A percentile compares a stretch with the other conserved stretches of the same genome.
These are phyloP conservation scores for Eucalyptus rudis DNA, from an alignment of 345 rosid genomes.

Conservation along the genomic window DNA sequence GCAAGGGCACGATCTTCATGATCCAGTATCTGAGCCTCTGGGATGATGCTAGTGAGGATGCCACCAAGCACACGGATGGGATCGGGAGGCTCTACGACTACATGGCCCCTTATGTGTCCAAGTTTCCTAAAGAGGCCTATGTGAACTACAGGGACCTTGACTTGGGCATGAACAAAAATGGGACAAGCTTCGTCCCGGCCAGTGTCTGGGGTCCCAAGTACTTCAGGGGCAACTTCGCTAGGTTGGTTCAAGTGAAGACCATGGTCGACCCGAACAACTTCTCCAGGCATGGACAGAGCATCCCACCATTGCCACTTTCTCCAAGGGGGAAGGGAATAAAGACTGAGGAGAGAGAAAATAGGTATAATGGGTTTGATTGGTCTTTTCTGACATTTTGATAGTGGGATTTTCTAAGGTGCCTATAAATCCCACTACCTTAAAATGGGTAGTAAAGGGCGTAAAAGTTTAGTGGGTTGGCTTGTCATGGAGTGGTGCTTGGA, in stretches of 20 bases:
- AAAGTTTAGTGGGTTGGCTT: not conserved
- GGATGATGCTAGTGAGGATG: slow-evolving; percentile 15
- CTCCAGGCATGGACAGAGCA: slow-evolving; percentile 50
- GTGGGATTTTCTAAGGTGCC: not conserved
- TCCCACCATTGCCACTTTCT: slow-evolving; percentile 11
- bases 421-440: not conserved
- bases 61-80: slow-evolving; percentile 28
- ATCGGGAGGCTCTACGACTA: slow-evolving; percentile 26
- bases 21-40: slow-evolving; percentile 14
- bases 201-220: slow-evolving; percentile 32
- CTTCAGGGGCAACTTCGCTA: slow-evolving; percentile 32
- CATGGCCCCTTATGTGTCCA: slow-evolving; percentile 40
- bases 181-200: slow-evolving; percentile 14
- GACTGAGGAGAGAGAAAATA: not conserved
- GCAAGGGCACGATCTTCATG: slow-evolving; percentile 16
- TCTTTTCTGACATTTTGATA: not conserved
- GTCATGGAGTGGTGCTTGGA: not conserved
- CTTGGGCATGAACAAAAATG: slow-evolving; percentile 24
- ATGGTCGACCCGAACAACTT: slow-evolving; percentile 42
- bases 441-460: not conserved
- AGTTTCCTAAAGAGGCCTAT: slow-evolving; percentile 39
- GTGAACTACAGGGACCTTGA: slow-evolving; percentile 52
- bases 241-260: slow-evolving; percentile 30
- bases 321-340: not conserved
- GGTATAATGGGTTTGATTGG: not conserved